phyloP scores from a whole-genome alignment of 106 monocot species.

The Chionographis japonica region DNA sequence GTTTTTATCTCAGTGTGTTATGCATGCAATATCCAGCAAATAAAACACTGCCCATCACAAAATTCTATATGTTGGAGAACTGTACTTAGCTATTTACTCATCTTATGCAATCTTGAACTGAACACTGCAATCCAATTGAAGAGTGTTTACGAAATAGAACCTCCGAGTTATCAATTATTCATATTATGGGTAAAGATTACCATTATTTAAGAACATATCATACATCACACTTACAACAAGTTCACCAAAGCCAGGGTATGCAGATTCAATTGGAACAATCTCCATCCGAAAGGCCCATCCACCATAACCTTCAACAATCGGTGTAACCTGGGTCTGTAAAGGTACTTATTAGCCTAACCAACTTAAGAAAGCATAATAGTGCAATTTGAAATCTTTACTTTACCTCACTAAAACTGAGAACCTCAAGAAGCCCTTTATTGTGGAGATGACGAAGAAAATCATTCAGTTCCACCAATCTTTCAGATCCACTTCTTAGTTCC shows the following conservation, averaged over 20 bases:
- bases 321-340: slow-evolving; percentile 90
- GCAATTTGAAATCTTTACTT: neutral
- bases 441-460: slow-evolving; percentile 72
- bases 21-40: too few relatives aligned
- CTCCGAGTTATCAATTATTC: too few relatives aligned
- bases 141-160: too few relatives aligned
- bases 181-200: too few relatives aligned
- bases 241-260: slow-evolving; percentile 97
- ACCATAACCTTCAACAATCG: slow-evolving; percentile 99
- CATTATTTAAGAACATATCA: too few relatives aligned
- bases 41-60: too few relatives aligned
- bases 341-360: neutral
- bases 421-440: slow-evolving; percentile 71
- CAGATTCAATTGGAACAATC: slow-evolving; percentile 98
- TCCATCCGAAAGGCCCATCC: slow-evolving; percentile 97
- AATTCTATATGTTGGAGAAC: too few relatives aligned
- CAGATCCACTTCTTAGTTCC: slow-evolving; percentile 94
- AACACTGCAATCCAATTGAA: too few relatives aligned
- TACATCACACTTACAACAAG: slow-evolving; percentile 71
- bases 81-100: too few relatives aligned
- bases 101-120: too few relatives aligned
- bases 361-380: neutral
- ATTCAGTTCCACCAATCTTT: slow-evolving; percentile 86
- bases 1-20: too few relatives aligned
- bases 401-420: slow-evolving; percentile 99